phyloP scores from a whole-genome alignment of 1,284 basidiomycete genomes.

The Taiwanofungus camphoratus region DNA sequence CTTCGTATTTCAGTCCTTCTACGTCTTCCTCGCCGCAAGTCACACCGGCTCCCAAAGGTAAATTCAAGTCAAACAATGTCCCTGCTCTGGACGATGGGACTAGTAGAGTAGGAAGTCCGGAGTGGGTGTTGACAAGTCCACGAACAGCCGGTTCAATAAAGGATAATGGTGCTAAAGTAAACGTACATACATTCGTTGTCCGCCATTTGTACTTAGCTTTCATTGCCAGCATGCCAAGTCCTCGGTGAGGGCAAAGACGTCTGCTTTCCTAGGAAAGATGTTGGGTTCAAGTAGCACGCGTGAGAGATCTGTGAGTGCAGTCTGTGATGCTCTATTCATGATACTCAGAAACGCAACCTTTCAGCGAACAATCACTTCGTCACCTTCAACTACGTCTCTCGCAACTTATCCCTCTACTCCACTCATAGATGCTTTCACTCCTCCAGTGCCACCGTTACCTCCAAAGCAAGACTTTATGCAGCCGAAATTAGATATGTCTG shows the following conservation, averaged over 20 bases:
- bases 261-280: slow-evolving; percentile 73
- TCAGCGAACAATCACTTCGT: slow-evolving; percentile 41
- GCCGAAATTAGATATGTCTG: slow-evolving; percentile 39
- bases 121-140: slow-evolving; percentile 44
- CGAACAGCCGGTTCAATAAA: slow-evolving; percentile 31
- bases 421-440: slow-evolving; percentile 47
- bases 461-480: slow-evolving; percentile 28
- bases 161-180: slow-evolving; percentile 37
- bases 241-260: slow-evolving; percentile 70
- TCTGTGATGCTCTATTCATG: slow-evolving; percentile 6
- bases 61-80: slow-evolving; percentile 16
- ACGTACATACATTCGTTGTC: slow-evolving; percentile 29
- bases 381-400: slow-evolving; percentile 29
- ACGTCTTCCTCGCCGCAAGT: slow-evolving; percentile 12
- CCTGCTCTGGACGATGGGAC: slow-evolving; percentile 12
- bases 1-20: slow-evolving; percentile 14
- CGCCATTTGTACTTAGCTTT: slow-evolving; percentile 23
- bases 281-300: slow-evolving; percentile 55
- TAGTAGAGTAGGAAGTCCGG: slow-evolving; percentile 28
- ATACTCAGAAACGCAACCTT: slow-evolving; percentile 9
- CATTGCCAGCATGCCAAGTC: slow-evolving; percentile 41
- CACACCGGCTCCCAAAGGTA: slow-evolving; percentile 18
- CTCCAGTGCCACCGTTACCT: slow-evolving; percentile 71
- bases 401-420: slow-evolving; percentile 29
- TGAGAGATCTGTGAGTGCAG: slow-evolving; percentile 70